phyloP scores from a whole-genome alignment of 2,329 filamentous ascomycete species.

The Zelopaecilomyces penicillatus region DNA sequence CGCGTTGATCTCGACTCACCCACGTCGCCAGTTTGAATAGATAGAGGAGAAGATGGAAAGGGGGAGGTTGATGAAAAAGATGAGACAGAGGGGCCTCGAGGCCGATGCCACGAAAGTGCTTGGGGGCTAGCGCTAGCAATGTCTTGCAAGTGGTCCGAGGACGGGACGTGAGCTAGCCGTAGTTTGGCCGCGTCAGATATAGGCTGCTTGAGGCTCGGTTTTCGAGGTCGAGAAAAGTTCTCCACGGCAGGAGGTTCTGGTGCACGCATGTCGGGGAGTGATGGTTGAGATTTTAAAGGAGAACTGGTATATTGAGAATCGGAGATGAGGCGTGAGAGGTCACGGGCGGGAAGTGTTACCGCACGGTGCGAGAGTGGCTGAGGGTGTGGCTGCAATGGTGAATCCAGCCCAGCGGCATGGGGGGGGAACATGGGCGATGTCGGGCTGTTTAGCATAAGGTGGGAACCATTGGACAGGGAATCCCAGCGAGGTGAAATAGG shows the following conservation, averaged over 20 bases:
- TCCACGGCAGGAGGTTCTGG: slow-evolving; percentile 33
- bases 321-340: slow-evolving; percentile 12
- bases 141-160: slow-evolving; percentile 24
- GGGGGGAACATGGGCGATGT: slow-evolving; percentile 9
- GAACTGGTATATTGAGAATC: slow-evolving; percentile 4
- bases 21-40: slow-evolving; percentile 32
- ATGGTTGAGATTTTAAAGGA: slow-evolving; percentile 22
- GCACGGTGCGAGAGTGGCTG: slow-evolving; percentile 12
- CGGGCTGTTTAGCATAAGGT: slow-evolving; percentile 17
- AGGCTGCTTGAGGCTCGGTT: slow-evolving; percentile 41
- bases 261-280: slow-evolving; percentile 25
- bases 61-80: slow-evolving; percentile 39
- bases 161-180: slow-evolving; percentile 18
- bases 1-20: slow-evolving; percentile 25
- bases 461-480: slow-evolving; percentile 22
- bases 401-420: slow-evolving; percentile 13
- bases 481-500: slow-evolving; percentile 40
- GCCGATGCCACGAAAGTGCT: slow-evolving; percentile 31
- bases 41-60: slow-evolving; percentile 35
- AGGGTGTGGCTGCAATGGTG: slow-evolving; percentile 16
- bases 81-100: slow-evolving; percentile 38
- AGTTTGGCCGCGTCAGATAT: slow-evolving; percentile 25
- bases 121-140: slow-evolving; percentile 17
- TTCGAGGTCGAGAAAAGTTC: slow-evolving; percentile 54
- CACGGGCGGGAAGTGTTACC: background rate